Evolutionary conservation across 176 grass and related monocot species (phyloP), one percentile per base, ranked within the genome.

Genomic region (Chloris gayana): DNA sequence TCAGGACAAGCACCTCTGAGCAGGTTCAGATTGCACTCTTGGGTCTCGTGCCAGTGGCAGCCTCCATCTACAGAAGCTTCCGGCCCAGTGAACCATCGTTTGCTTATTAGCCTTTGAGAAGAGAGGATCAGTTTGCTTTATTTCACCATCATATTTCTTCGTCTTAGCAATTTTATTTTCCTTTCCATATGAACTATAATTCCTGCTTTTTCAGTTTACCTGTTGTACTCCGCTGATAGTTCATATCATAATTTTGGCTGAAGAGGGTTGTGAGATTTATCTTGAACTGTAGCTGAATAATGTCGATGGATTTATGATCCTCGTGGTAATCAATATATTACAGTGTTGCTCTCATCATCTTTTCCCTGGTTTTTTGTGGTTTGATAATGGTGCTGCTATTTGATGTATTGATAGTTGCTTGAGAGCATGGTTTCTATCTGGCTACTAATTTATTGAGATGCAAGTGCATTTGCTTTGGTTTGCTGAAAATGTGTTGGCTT

Each of bases 1-100:
- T 96, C 64, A 87, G 82, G 72, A 96, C 97, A 63, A 99, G 93
- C 61, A 93, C 97, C n/a, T 93, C 92, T 0, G 97, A 99, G 37
- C 91, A 95, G 30, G 85, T 93, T 24, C 97, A 99, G 63, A 89
- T 99, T 3, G 97, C 91, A 24, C 64, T 99, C 19, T 7, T 96
- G 77, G 97, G 88, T 73, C 78, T 99, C 7, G 22, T 99, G 27
- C 93, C 97, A 31, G 70, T 94, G 74, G 32, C 67, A 47, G 71
- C 91, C 34, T 93, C 88, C 8, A 75, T 99, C 42, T 76, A 86
- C 65, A 76, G 77, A 66, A 93, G 87, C 68, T 69, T 93, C 70
- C 54, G 79, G 29, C 77, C 84, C 57, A 83, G 64, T 37, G 84
- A 87, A 72, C 75, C 92, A 6, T 89, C 50, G 0, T 91, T 89